Conservation (phyloP, 208 protist genomes). For the Acanthamoeba royreba region DNA sequence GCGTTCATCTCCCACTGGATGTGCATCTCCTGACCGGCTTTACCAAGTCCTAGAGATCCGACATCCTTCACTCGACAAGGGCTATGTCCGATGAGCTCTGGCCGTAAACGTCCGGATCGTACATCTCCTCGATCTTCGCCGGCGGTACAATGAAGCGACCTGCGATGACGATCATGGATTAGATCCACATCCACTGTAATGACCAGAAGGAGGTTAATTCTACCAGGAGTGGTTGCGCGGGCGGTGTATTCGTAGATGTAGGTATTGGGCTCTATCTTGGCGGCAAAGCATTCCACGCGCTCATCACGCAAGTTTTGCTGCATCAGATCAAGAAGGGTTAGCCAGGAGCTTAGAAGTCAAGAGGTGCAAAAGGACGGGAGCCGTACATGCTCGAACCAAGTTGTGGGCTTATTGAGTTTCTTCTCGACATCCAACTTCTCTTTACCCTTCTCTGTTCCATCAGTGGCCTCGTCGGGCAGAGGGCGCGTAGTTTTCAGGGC, state of each 20-base stretch:
- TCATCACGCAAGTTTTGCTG: constrained; percentile 50
- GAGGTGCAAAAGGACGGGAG: not conserved
- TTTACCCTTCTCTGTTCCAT: not conserved
- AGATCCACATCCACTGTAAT: too few species aligned
- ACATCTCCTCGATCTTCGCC: constrained; percentile 30
- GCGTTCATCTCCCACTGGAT: too few species aligned
- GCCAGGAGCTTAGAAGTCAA: not conserved
- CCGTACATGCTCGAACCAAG: constrained; percentile 4
- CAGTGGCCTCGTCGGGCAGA: not conserved
- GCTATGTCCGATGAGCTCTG: not conserved
- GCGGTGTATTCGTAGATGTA: constrained; percentile 42
- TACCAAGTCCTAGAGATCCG: not conserved
- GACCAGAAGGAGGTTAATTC: too few species aligned
- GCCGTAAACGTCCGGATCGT: constrained; percentile 1
- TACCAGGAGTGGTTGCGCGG: not conserved
- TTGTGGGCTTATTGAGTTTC: not conserved
- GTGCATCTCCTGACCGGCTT: too few species aligned
- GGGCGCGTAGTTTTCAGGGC: not conserved
- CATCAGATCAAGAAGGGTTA: not conserved
- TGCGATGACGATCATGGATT: too few species aligned
- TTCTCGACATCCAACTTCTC: not conserved
- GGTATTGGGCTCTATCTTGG: not conserved
- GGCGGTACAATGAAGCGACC: constrained; percentile 32
- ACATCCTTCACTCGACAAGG: not conserved
- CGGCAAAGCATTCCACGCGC: constrained; percentile 17